These are phyloP conservation scores for Aspergillus floridensis DNA, from an alignment of 2,329 filamentous ascomycete species.

Conservation along the genomic window DNA sequence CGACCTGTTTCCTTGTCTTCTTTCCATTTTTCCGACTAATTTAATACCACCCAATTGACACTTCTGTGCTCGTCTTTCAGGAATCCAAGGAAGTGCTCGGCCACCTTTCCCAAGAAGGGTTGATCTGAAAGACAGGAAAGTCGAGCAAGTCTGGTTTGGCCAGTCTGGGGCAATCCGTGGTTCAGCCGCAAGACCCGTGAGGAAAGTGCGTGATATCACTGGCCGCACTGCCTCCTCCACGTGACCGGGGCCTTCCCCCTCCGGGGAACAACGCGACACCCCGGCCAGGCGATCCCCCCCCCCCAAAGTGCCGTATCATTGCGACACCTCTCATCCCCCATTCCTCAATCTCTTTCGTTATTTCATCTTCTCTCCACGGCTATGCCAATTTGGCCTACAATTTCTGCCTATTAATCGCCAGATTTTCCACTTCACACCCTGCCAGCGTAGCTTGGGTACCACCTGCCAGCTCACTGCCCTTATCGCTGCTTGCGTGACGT, in stretches of 20 bases:
- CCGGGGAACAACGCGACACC: constrained; percentile 27
- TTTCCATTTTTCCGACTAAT: constrained; percentile 27
- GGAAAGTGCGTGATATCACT: constrained; percentile 41
- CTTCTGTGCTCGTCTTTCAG: constrained; percentile 23
- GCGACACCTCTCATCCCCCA: constrained; percentile 13
- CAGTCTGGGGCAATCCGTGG: constrained; percentile 11
- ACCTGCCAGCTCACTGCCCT: constrained; percentile 28
- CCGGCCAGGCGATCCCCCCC: constrained; percentile 9
- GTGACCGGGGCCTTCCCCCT: constrained; percentile 30
- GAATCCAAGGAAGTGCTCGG: constrained; percentile 29
- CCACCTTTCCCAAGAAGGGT: constrained; percentile 28
- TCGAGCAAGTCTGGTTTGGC: neutral
- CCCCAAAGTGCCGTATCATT: constrained; percentile 15
- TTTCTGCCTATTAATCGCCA: constrained; percentile 7
- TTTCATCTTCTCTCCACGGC: constrained; percentile 12
- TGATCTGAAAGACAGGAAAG: constrained; percentile 16
- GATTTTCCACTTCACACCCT: constrained; percentile 10
- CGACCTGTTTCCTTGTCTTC: neutral
- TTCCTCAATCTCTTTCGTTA: constrained; percentile 14
- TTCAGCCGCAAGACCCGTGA: constrained; percentile 32
- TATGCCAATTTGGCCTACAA: constrained; percentile 19
- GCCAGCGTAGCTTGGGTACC: constrained; percentile 15
- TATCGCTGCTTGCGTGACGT: constrained; percentile 41
- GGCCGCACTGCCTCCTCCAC: constrained; percentile 33
- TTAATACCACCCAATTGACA: constrained; percentile 24